Evolutionary conservation across 106 monocot genomes (phyloP), one percentile per base, ranked within the genome.

Genomic region (Acorus calamus): DNA sequence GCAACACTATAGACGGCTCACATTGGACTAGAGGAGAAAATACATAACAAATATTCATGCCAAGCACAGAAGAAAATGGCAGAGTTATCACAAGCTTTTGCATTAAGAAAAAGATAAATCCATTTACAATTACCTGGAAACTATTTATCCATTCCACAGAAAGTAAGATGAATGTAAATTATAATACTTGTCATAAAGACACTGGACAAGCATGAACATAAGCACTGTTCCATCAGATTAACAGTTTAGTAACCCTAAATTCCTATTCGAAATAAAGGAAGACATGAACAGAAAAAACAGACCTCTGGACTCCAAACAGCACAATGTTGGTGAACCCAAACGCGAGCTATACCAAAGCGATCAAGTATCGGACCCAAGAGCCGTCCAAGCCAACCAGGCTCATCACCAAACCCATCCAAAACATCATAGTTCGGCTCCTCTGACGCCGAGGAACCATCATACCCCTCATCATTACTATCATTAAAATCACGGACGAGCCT

Each of bases 281-380:
- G 47, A 49, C 6, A 47, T 8, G 56, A 14, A 42, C 2, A 53
- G 7, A 70, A 47, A 61, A 8, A 78, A 11, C 66, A 69, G 4
- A 94, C 94, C 90, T 94, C 94, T 11, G 94, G 94, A 65, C 94
- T 94, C 94, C 94, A 94, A 49, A 94, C 94, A 56, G 87, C 87
- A 71, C 89, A 94, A 74, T 90, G 76, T 60, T 80, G 90, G 78
- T 94, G 94, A 63, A 94, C 94, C 94, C 94, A 94, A 62, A 94
- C 79, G 60, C 94, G 81, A 69, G 90, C 76, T 66, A 94, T 87
- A 54, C 90, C 89, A 55, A 84, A 80, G 2, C 77, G 81, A 54
- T 94, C 94, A 59, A 68, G 76, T 44, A 90, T 80, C 7, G 94
- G 94, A 2, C 94, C 94, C 77, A 94, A 66, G 43, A 94, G 74